Conservation (phyloP, 2,329 filamentous ascomycete genomes). For the Alternaria sp. region DNA sequence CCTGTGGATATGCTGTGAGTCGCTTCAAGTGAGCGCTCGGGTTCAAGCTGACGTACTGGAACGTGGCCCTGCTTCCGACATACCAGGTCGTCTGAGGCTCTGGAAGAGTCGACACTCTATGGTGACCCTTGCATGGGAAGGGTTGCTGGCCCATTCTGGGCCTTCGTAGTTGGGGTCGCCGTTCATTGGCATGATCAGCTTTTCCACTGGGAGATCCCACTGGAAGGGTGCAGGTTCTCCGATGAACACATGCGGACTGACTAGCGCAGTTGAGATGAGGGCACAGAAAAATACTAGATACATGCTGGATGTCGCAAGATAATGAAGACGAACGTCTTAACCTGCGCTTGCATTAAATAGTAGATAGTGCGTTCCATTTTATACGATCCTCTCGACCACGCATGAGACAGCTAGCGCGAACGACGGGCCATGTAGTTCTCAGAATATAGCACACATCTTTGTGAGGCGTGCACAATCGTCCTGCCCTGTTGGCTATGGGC, state of each 20-base stretch:
- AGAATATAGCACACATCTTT: not conserved
- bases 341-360: not conserved
- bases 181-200: conserved; percentile 17
- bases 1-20: not conserved
- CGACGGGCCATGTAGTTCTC: not conserved
- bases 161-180: conserved; percentile 11
- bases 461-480: not conserved
- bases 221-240: conserved; percentile 4
- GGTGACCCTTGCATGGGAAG: conserved; percentile 11
- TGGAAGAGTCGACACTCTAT: not conserved
- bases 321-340: not conserved
- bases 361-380: not conserved
- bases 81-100: conserved; percentile 9
- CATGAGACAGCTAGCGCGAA: not conserved
- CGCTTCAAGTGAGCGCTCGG: not conserved
- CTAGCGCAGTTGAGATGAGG: not conserved
- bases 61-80: conserved; percentile 7
- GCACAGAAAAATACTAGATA: not conserved
- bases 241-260: conserved; percentile 10
- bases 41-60: conserved; percentile 2
- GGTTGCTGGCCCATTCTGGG: conserved; percentile 8
- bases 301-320: not conserved
- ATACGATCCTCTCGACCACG: not conserved
- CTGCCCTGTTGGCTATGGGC: not conserved
- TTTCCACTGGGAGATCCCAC: conserved; percentile 7